These are phyloP conservation scores for Collybia sordida DNA, from an alignment of 768 basidiomycete genomes.

Conservation along the genomic window DNA sequence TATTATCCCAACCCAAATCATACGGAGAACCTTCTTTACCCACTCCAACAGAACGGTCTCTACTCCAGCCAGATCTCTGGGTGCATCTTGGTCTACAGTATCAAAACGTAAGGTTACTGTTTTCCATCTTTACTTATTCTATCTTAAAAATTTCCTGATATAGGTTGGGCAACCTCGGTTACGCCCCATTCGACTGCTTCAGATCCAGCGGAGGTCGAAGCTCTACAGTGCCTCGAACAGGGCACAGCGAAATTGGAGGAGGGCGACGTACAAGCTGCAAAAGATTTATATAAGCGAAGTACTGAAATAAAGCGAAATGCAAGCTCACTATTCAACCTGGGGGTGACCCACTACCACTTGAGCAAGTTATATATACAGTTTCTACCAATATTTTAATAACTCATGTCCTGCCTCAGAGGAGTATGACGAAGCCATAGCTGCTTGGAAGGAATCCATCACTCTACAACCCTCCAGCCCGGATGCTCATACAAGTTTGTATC, in stretches of 20 bases:
- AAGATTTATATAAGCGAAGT: slow-evolving; percentile 74
- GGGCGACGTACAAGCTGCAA: slow-evolving; percentile 80
- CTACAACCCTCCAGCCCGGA: slow-evolving; percentile 84
- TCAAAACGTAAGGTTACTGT: slow-evolving; percentile 29
- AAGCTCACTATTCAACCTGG: slow-evolving; percentile 83
- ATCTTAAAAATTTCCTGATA: slow-evolving; percentile 2
- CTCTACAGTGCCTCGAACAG: slow-evolving; percentile 75
- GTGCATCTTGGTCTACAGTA: slow-evolving; percentile 11
- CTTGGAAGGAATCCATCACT: slow-evolving; percentile 84
- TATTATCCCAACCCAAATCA: neutral
- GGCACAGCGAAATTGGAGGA: slow-evolving; percentile 85
- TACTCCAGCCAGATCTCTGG: slow-evolving; percentile 19
- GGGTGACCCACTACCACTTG: slow-evolving; percentile 87
- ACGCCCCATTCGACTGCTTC: slow-evolving; percentile 79
- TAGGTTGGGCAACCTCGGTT: slow-evolving; percentile 81
- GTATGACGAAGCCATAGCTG: slow-evolving; percentile 80
- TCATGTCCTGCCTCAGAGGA: slow-evolving; percentile 56
- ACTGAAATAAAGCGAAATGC: slow-evolving; percentile 78
- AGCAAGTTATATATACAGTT: slow-evolving; percentile 47
- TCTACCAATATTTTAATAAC: neutral
- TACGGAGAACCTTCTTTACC: slow-evolving; percentile 8
- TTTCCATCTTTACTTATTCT: neutral
- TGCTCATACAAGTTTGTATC: slow-evolving; percentile 77
- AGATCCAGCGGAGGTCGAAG: slow-evolving; percentile 82
- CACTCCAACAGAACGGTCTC: slow-evolving; percentile 13